Evolutionary conservation across 306 rosid genomes (phyloP).

Genomic region (Medicago lupulina): DNA sequence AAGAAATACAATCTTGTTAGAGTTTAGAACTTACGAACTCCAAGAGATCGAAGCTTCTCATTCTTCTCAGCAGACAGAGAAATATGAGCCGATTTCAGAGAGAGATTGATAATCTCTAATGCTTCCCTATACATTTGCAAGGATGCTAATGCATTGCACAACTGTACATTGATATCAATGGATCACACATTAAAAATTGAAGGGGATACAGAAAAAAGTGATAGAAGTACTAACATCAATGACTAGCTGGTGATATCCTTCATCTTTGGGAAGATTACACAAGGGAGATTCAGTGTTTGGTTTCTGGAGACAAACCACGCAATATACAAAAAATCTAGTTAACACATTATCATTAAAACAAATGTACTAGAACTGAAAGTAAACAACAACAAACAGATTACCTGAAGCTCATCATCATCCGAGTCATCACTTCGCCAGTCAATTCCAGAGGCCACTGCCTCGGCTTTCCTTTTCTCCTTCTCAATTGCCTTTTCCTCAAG

Average conservation of each 20-base stretch:
- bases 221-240: constrained; percentile 67
- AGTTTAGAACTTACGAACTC: constrained; percentile 69
- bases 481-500: constrained; percentile 69
- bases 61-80: constrained; percentile 63
- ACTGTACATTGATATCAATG: constrained; percentile 52
- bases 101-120: constrained; percentile 73
- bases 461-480: constrained; percentile 73
- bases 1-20: constrained; percentile 26
- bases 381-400: constrained; percentile 34
- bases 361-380: constrained; percentile 26
- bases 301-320: constrained; percentile 47
- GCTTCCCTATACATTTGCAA: constrained; percentile 82
- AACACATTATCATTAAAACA: constrained; percentile 26
- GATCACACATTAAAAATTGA: constrained; percentile 31
- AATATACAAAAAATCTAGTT: constrained; percentile 35
- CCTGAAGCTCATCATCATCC: constrained; percentile 74
- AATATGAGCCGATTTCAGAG: constrained; percentile 62
- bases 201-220: constrained; percentile 12
- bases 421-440: constrained; percentile 78
- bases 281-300: constrained; percentile 64
- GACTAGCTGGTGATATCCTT: constrained; percentile 70
- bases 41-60: constrained; percentile 84
- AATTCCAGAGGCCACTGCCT: constrained; percentile 78
- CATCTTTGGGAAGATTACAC: constrained; percentile 70
- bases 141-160: constrained; percentile 85